phyloP scores from a whole-genome alignment of 305 asterid genomes.

The Euphrasia arctica region DNA sequence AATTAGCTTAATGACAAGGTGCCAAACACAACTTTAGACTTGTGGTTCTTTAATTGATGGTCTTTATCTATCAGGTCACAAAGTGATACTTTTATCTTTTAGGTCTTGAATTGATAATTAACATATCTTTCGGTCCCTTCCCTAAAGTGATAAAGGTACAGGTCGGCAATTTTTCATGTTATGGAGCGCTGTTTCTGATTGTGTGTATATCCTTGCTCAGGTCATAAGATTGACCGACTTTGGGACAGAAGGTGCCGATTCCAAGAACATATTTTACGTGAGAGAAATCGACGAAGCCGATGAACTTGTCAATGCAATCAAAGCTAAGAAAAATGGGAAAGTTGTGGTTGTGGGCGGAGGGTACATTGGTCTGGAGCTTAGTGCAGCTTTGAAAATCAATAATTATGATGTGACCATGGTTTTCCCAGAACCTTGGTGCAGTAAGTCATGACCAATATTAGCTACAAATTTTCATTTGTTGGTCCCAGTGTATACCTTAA shows the following conservation, averaged over 20 bases:
- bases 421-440: constrained; percentile 99
- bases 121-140: not conserved
- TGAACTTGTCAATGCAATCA: constrained; percentile 82
- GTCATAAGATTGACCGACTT: constrained; percentile 75
- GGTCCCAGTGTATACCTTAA: not conserved
- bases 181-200: constrained; percentile 21
- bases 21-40: not conserved
- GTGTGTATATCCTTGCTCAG: constrained; percentile 36
- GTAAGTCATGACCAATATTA: constrained; percentile 49
- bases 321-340: constrained; percentile 76
- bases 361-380: constrained; percentile 96
- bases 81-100: not conserved
- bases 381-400: constrained; percentile 84
- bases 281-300: constrained; percentile 92
- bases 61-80: not conserved
- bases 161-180: not conserved
- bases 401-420: constrained; percentile 84
- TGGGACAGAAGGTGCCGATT: constrained; percentile 85
- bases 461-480: constrained; percentile 13
- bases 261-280: constrained; percentile 86
- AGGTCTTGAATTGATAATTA: not conserved
- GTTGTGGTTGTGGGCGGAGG: constrained; percentile 97
- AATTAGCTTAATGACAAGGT: not conserved
- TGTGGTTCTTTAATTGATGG: not conserved
- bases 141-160: not conserved